phyloP scores from a whole-genome alignment of 495 filamentous ascomycete species.

The Paragyromitra xinjiangensis region DNA sequence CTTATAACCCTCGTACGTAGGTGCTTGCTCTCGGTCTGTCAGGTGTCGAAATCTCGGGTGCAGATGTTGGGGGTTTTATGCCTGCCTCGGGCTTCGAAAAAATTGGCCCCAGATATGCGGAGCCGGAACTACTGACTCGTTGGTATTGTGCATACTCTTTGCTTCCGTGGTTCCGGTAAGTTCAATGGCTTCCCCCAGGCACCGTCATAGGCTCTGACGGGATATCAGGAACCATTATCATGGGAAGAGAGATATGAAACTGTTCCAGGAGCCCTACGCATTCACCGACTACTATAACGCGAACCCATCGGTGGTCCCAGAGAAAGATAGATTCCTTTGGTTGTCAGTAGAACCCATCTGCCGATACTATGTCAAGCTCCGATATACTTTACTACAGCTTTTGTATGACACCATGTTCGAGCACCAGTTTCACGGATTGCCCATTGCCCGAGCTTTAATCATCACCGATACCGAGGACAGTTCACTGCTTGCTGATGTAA shows the following conservation, averaged over 20 bases:
- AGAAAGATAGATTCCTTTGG: too few relatives aligned
- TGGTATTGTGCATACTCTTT: constrained; percentile 55
- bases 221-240: not conserved
- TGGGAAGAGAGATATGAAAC: not conserved
- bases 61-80: constrained; percentile 56
- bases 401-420: constrained; percentile 59
- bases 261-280: constrained; percentile 43
- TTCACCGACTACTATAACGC: not conserved
- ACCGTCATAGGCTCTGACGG: too few relatives aligned
- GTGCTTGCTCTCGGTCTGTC: constrained; percentile 53
- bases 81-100: not conserved
- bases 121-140: constrained; percentile 57
- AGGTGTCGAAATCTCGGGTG: constrained; percentile 51
- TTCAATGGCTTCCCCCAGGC: too few relatives aligned
- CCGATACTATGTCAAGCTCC: constrained; percentile 52
- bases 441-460: constrained; percentile 54
- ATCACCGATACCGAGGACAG: constrained; percentile 42
- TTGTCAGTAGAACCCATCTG: too few relatives aligned
- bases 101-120: constrained; percentile 30
- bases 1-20: too few relatives aligned
- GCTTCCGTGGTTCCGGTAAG: constrained; percentile 49
- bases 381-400: constrained; percentile 57
- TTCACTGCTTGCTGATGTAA: too few relatives aligned
- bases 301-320: too few relatives aligned
- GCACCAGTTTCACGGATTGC: constrained; percentile 55